Evolutionary conservation across 73 alveolate species (phyloP).

Genomic region (Paraurostyla sp.): DNA sequence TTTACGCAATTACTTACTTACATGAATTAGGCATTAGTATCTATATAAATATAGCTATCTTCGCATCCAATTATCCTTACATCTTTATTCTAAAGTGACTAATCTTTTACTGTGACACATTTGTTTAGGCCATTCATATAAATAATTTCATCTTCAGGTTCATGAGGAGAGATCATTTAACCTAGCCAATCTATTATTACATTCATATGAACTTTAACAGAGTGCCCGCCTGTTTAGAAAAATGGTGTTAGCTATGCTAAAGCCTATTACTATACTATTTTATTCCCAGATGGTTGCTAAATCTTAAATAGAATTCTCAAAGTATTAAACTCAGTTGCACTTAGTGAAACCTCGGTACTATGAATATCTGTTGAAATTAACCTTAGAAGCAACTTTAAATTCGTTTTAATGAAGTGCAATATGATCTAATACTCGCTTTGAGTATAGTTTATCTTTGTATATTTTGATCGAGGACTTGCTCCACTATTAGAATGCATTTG

Average conservation of each 20-base stretch:
- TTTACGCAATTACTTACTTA: slow-evolving; percentile 81
- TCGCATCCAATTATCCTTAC: slow-evolving; percentile 88
- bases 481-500: slow-evolving; percentile 57
- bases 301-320: slow-evolving; percentile 84
- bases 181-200: slow-evolving; percentile 62
- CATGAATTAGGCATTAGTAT: slow-evolving; percentile 81
- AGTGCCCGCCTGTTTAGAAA: neutral
- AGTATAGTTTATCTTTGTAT: slow-evolving; percentile 77
- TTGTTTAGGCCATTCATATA: slow-evolving; percentile 78
- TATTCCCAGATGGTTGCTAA: slow-evolving; percentile 66
- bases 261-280: neutral
- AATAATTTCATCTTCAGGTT: slow-evolving; percentile 72
- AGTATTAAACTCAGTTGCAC: slow-evolving; percentile 86
- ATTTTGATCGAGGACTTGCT: slow-evolving; percentile 81
- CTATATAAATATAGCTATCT: slow-evolving; percentile 90
- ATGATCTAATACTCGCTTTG: slow-evolving; percentile 83
- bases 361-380: slow-evolving; percentile 90
- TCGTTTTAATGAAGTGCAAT: slow-evolving; percentile 80
- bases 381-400: slow-evolving; percentile 81
- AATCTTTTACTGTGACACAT: slow-evolving; percentile 88
- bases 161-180: slow-evolving; percentile 77
- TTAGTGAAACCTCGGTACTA: slow-evolving; percentile 80
- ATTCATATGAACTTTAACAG: slow-evolving; percentile 61
- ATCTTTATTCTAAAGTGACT: slow-evolving; percentile 77
- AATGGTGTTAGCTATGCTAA: slow-evolving; percentile 45